Evolutionary conservation across 768 basidiomycete genomes (phyloP).

Genomic region (Mycena indigotica): DNA sequence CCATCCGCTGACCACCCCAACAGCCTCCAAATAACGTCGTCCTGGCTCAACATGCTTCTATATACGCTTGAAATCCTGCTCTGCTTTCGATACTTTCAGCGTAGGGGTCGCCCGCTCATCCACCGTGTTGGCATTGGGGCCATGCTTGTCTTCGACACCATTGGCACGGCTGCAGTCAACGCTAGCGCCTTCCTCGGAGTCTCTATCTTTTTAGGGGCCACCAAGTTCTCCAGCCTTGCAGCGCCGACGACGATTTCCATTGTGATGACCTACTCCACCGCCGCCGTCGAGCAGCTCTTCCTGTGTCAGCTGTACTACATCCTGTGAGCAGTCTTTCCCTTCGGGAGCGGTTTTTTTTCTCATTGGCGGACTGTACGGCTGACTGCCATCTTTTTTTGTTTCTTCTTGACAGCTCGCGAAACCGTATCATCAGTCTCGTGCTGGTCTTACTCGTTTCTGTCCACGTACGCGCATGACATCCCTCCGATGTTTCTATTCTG

Average conservation of each 20-base stretch:
- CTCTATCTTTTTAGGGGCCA: not conserved
- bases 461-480: conserved; percentile 8
- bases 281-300: conserved; percentile 15
- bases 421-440: conserved; percentile 5
- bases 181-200: conserved; percentile 9
- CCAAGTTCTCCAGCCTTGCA: not conserved
- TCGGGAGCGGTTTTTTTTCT: no score
- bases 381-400: no score
- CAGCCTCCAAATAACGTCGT: conserved; percentile 3
- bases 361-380: not conserved
- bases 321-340: conserved; percentile 17
- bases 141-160: conserved; percentile 19
- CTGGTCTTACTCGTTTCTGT: conserved; percentile 4
- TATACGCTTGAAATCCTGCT: conserved; percentile 20
- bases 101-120: conserved; percentile 11
- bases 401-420: conserved; percentile 13
- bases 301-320: conserved; percentile 19
- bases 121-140: conserved; percentile 18
- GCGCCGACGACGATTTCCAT: not conserved
- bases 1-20: not conserved
- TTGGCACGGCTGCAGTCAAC: conserved; percentile 17
- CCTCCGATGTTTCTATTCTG: not conserved
- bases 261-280: conserved; percentile 15
- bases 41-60: conserved; percentile 23
- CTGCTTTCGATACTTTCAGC: conserved; percentile 18